A percentile compares a stretch with the other conserved stretches of the same genome.
Conservation (phyloP, 1,284 basidiomycete species). For the Ganoderma multipileum region DNA sequence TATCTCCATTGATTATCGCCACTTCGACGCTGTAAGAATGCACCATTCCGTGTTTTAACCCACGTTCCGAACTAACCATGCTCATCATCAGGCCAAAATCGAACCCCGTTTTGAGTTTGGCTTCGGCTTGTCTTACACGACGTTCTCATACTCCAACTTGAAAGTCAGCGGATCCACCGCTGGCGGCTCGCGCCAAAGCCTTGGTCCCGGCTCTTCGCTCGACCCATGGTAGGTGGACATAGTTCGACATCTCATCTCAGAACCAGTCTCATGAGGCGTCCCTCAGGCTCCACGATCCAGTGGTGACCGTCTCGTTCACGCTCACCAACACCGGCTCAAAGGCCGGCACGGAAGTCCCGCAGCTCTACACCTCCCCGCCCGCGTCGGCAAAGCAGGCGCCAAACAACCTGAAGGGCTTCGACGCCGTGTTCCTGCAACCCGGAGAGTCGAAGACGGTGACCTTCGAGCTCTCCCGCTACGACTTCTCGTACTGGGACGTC, state of each 20-base stretch:
- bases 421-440: constrained; percentile 56
- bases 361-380: constrained; percentile 70
- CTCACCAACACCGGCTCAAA: constrained; percentile 44
- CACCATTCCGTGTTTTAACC: constrained; percentile 9
- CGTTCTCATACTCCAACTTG: constrained; percentile 46
- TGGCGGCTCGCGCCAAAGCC: constrained; percentile 39
- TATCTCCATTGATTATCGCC: constrained; percentile 77
- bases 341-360: constrained; percentile 54
- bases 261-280: not conserved
- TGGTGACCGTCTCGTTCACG: constrained; percentile 41
- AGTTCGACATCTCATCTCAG: not conserved
- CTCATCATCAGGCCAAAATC: constrained; percentile 35
- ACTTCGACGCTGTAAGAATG: constrained; percentile 68
- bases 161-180: constrained; percentile 34
- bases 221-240: constrained; percentile 38
- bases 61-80: not conserved
- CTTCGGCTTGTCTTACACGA: constrained; percentile 50
- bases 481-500: constrained; percentile 48
- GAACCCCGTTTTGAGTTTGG: constrained; percentile 48
- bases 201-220: constrained; percentile 38
- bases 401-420: constrained; percentile 69
- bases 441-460: constrained; percentile 54
- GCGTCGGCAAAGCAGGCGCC: constrained; percentile 64
- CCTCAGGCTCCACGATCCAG: constrained; percentile 40
- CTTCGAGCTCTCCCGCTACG: constrained; percentile 69